Evolutionary conservation across 2,329 filamentous ascomycete species (phyloP).

Genomic region (Pseudogymnoascus pannorum): DNA sequence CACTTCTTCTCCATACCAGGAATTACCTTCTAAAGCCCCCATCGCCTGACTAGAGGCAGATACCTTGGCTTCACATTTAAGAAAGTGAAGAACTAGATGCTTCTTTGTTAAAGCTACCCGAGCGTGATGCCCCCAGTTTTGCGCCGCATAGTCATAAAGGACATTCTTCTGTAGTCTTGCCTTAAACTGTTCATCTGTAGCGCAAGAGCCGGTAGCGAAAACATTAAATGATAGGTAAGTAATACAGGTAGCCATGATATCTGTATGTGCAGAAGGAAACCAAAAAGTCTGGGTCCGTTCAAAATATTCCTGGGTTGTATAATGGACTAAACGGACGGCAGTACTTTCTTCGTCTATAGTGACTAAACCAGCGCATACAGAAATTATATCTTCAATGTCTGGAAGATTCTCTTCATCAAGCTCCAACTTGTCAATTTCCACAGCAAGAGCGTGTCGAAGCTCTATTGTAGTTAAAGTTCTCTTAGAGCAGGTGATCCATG

Average conservation of each 20-base stretch:
- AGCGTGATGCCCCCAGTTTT: constrained; percentile 31
- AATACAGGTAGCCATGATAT: constrained; percentile 21
- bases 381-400: constrained; percentile 16
- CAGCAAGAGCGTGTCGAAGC: constrained; percentile 36
- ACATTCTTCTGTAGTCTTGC: constrained; percentile 20
- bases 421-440: constrained; percentile 20
- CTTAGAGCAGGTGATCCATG: constrained; percentile 34
- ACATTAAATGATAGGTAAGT: constrained; percentile 25
- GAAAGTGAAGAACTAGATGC: too few species aligned
- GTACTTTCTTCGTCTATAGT: constrained; percentile 23
- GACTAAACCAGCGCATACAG: constrained; percentile 25
- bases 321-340: constrained; percentile 25
- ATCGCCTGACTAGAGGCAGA: too few species aligned
- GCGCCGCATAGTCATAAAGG: constrained; percentile 29
- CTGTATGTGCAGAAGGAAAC: constrained; percentile 16
- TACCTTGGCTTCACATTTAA: too few species aligned
- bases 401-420: constrained; percentile 32
- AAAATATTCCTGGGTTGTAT: constrained; percentile 28
- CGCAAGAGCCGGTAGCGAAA: constrained; percentile 23
- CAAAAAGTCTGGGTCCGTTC: constrained; percentile 11
- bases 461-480: constrained; percentile 28
- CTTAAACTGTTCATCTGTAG: constrained; percentile 18
- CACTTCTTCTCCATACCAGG: too few species aligned
- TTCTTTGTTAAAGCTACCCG: too few species aligned
- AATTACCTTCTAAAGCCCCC: too few species aligned